phyloP scores from a whole-genome alignment of 2,329 filamentous ascomycete species.

The Aspergillus viridinutans region DNA sequence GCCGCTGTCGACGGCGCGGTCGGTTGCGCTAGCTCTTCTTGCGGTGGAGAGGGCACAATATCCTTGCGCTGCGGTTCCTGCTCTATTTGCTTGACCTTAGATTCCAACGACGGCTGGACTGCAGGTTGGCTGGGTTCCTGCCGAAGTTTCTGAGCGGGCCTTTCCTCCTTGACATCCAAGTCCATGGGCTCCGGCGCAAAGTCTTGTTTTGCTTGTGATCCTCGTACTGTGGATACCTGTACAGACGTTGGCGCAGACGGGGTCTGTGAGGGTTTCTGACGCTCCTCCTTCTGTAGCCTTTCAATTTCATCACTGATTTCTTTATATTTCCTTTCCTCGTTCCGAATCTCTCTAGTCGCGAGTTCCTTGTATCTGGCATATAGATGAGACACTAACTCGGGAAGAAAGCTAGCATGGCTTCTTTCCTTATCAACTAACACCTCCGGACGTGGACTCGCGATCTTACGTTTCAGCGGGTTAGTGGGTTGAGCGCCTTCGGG shows the following conservation, averaged over 20 bases:
- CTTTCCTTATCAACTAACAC: slow-evolving; percentile 60
- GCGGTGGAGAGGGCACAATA: slow-evolving; percentile 3
- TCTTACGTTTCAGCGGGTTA: slow-evolving; percentile 69
- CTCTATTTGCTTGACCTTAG: slow-evolving; percentile 4
- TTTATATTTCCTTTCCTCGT: slow-evolving; percentile 67
- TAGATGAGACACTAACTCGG: slow-evolving; percentile 66
- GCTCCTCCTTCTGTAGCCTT: slow-evolving; percentile 60
- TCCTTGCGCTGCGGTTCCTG: slow-evolving; percentile 10
- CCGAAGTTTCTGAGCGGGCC: slow-evolving; percentile 8
- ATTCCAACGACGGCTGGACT: slow-evolving; percentile 1
- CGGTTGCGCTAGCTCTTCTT: not conserved
- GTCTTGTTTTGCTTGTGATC: slow-evolving; percentile 9
- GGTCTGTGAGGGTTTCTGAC: slow-evolving; percentile 38
- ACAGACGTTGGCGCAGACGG: not conserved
- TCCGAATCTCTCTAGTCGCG: slow-evolving; percentile 64
- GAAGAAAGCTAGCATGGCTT: slow-evolving; percentile 64
- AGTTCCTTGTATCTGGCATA: slow-evolving; percentile 71
- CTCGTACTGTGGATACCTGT: slow-evolving; percentile 5
- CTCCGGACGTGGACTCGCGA: slow-evolving; percentile 60
- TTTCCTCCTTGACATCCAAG: slow-evolving; percentile 25
- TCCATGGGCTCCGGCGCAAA: slow-evolving; percentile 24
- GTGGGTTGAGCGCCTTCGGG: slow-evolving; percentile 30
- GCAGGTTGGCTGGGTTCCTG: slow-evolving; percentile 4
- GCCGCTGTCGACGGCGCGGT: slow-evolving; percentile 7
- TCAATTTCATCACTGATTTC: slow-evolving; percentile 63